These are phyloP conservation scores for Ampelomyces quisqualis DNA, from an alignment of 2,329 filamentous ascomycete genomes.

Conservation along the genomic window DNA sequence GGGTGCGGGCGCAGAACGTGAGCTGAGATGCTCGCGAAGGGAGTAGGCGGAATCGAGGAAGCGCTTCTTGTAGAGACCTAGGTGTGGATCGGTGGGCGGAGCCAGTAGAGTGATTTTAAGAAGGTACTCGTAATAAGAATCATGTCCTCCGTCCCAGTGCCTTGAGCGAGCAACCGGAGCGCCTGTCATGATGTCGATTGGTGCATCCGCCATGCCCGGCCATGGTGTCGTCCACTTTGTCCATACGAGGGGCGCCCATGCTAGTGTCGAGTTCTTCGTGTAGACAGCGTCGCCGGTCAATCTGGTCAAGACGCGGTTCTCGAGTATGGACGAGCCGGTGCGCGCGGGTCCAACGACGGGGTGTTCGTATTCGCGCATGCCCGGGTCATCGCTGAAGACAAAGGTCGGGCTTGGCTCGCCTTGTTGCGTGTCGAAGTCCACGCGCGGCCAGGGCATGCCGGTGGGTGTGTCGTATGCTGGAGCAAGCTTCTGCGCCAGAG, in stretches of 20 bases:
- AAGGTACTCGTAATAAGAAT: slow-evolving; percentile 48
- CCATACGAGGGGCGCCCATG: slow-evolving; percentile 51
- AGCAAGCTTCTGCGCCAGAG: slow-evolving; percentile 41
- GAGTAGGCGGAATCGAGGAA: slow-evolving; percentile 42
- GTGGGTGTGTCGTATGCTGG: slow-evolving; percentile 46
- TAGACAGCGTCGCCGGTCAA: slow-evolving; percentile 47
- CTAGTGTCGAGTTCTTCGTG: slow-evolving; percentile 45
- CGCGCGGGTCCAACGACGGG: slow-evolving; percentile 46
- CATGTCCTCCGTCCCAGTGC: slow-evolving; percentile 49
- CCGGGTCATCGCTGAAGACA: slow-evolving; percentile 30
- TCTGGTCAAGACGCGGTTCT: slow-evolving; percentile 46
- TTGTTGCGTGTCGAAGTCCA: slow-evolving; percentile 44
- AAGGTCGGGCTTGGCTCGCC: slow-evolving; percentile 37
- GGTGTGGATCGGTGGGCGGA: slow-evolving; percentile 40
- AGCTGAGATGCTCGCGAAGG: slow-evolving; percentile 39
- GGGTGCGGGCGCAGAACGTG: slow-evolving; percentile 39
- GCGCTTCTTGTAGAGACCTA: slow-evolving; percentile 33
- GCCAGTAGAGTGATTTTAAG: slow-evolving; percentile 45
- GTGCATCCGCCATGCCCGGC: slow-evolving; percentile 46
- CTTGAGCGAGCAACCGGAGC: slow-evolving; percentile 42
- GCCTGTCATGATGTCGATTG: slow-evolving; percentile 48
- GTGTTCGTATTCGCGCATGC: slow-evolving; percentile 37
- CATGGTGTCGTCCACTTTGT: slow-evolving; percentile 44
- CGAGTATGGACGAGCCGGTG: slow-evolving; percentile 48
- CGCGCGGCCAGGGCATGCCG: slow-evolving; percentile 49